Conservation (phyloP, 2,329 filamentous ascomycete species). For the Ascochyta fabae region DNA sequence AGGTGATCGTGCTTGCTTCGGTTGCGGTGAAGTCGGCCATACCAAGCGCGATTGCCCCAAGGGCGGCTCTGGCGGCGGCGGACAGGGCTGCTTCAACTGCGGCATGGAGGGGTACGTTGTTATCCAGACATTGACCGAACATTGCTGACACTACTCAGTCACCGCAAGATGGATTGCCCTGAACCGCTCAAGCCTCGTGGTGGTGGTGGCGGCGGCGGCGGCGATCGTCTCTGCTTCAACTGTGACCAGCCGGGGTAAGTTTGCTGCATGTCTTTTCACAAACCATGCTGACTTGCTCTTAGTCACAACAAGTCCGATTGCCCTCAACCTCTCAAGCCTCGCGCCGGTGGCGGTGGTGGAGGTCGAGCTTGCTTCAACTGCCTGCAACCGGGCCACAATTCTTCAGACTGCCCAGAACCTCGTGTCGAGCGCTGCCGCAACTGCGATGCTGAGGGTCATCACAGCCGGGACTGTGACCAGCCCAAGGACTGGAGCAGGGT, state of each 20-base stretch:
- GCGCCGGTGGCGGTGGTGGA: conserved; percentile 26
- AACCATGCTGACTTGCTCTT: background rate
- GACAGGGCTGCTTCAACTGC: conserved; percentile 40
- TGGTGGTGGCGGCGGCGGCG: conserved; percentile 21
- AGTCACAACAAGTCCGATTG: conserved; percentile 40
- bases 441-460: conserved; percentile 69
- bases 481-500: conserved; percentile 64
- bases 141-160: conserved; percentile 14
- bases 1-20: conserved; percentile 31
- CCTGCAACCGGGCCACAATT: conserved; percentile 35
- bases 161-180: conserved; percentile 35
- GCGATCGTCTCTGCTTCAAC: conserved; percentile 28
- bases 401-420: conserved; percentile 36
- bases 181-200: conserved; percentile 27
- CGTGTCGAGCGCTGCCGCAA: conserved; percentile 60
- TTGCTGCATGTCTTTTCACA: background rate
- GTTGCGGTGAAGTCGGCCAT: conserved; percentile 35
- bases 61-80: conserved; percentile 17
- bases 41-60: conserved; percentile 36
- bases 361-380: conserved; percentile 37
- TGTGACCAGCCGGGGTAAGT: conserved; percentile 32
- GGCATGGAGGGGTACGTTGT: conserved; percentile 30
- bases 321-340: conserved; percentile 24
- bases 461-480: conserved; percentile 59
- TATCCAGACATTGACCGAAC: background rate